Evolutionary conservation across 1,139 yeast species (phyloP).

Genomic region (Waltiozyma sp.): DNA sequence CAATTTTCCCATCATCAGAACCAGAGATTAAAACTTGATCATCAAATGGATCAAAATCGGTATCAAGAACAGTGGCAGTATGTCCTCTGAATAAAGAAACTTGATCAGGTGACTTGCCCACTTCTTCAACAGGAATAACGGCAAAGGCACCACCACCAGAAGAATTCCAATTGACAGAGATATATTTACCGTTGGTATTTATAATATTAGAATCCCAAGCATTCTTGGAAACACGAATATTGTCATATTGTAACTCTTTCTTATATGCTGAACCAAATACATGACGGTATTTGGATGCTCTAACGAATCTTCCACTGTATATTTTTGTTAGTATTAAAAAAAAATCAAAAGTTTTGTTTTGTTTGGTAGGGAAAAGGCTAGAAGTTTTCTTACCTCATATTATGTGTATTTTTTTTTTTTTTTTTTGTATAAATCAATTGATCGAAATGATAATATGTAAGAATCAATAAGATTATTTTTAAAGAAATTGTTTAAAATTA

Average conservation of each 20-base stretch:
- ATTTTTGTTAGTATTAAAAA: neutral
- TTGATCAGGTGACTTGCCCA: slow-evolving; percentile 90
- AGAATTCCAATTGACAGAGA: slow-evolving; percentile 86
- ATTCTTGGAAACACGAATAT: slow-evolving; percentile 72
- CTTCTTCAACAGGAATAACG: slow-evolving; percentile 72
- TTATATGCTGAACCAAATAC: slow-evolving; percentile 90
- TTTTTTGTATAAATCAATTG: no score
- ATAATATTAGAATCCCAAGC: slow-evolving; percentile 95
- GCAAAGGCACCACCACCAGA: slow-evolving; percentile 98
- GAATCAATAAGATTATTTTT: no score
- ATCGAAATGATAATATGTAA: no score
- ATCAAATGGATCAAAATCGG: slow-evolving; percentile 85
- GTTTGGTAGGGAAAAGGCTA: no score
- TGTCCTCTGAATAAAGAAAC: slow-evolving; percentile 93
- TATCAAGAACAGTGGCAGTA: slow-evolving; percentile 88
- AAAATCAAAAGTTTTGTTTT: no score
- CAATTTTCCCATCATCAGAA: slow-evolving; percentile 85
- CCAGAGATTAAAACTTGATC: slow-evolving; percentile 67
- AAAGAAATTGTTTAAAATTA: no score
- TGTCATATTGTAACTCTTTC: slow-evolving; percentile 81
- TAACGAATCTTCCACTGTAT: slow-evolving; percentile 76
- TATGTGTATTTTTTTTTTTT: no score
- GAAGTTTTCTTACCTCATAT: no score
- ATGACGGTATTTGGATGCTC: slow-evolving; percentile 94
- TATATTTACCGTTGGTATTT: slow-evolving; percentile 71